Conservation (phyloP, 2,329 filamentous ascomycete species). For the Claviceps citrina region DNA sequence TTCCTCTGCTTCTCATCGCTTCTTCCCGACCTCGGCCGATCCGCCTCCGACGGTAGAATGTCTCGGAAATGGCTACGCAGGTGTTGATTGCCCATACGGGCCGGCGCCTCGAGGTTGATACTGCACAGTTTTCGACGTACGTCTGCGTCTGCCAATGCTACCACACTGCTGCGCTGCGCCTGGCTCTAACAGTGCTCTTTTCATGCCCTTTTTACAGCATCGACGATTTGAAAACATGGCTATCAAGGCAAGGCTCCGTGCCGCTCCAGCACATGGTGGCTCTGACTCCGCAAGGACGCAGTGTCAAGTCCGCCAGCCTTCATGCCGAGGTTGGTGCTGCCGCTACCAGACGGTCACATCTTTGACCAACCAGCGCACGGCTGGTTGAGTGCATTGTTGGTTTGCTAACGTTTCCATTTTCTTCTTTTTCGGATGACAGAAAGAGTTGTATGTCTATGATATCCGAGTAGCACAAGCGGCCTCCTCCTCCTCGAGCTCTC, state of each 20-base stretch:
- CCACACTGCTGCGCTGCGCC: too few relatives aligned
- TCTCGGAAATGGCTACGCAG: conserved; percentile 66
- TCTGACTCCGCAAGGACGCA: conserved; percentile 71
- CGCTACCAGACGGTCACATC: not conserved
- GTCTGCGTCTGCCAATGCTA: too few relatives aligned
- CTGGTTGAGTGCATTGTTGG: not conserved
- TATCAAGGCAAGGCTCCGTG: conserved; percentile 60
- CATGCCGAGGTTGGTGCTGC: conserved; percentile 52
- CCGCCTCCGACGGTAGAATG: conserved; percentile 26
- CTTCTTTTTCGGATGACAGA: conserved; percentile 29
- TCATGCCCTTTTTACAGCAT: conserved; percentile 33
- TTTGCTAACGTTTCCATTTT: not conserved
- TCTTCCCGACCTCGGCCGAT: conserved; percentile 3
- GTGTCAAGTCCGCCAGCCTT: conserved; percentile 65
- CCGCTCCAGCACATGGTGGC: conserved; percentile 67
- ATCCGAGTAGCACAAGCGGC: conserved; percentile 50
- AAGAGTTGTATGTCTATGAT: conserved; percentile 86
- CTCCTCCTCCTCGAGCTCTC: conserved; percentile 25
- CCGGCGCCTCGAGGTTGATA: conserved; percentile 67
- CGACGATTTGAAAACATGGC: conserved; percentile 73
- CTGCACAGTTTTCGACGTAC: conserved; percentile 58
- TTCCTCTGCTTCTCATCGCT: not conserved
- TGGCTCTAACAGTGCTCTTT: not conserved
- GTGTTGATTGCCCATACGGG: conserved; percentile 89
- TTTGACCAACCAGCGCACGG: not conserved